Evolutionary conservation across 495 filamentous ascomycete species (phyloP).

Genomic region (Penicillium longicatenatum): DNA sequence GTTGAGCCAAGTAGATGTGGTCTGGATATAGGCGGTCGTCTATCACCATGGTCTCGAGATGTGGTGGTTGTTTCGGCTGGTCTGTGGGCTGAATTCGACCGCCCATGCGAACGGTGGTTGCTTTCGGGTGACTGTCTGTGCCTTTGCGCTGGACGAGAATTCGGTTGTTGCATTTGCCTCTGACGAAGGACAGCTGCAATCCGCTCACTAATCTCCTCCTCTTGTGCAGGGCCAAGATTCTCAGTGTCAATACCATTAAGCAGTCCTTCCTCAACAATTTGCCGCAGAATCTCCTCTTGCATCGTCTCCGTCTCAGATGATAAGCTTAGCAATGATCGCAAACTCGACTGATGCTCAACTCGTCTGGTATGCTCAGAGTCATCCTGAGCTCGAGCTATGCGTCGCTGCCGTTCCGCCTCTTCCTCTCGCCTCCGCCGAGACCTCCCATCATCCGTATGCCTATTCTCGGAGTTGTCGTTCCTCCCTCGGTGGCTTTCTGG

Average conservation of each 20-base stretch:
- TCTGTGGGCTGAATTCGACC: constrained; percentile 40
- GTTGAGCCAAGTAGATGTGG: constrained; percentile 55
- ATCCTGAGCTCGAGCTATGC: constrained; percentile 15
- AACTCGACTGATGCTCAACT: constrained; percentile 82
- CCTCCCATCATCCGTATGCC: constrained; percentile 39
- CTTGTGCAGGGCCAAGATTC: constrained; percentile 71
- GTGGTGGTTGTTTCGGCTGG: constrained; percentile 12
- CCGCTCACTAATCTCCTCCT: constrained; percentile 83
- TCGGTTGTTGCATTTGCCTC: constrained; percentile 55
- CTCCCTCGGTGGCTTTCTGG: constrained; percentile 19
- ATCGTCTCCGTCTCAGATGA: constrained; percentile 74
- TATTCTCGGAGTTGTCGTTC: constrained; percentile 28
- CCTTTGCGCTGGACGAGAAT: constrained; percentile 32
- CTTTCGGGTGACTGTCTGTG: constrained; percentile 23
- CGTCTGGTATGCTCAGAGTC: constrained; percentile 45
- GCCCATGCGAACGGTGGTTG: constrained; percentile 29
- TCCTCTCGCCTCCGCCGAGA: constrained; percentile 47
- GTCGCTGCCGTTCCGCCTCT: constrained; percentile 38
- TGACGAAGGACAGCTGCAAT: constrained; percentile 85
- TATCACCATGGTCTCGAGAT: constrained; percentile 19
- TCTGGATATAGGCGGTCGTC: constrained; percentile 56
- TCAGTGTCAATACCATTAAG: constrained; percentile 83
- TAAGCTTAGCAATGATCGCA: constrained; percentile 77
- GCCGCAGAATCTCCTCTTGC: constrained; percentile 84
- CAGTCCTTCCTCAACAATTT: constrained; percentile 86